Conservation (phyloP, 2,329 filamentous ascomycete genomes). For the Arthrobotrys pseudoclavata region DNA sequence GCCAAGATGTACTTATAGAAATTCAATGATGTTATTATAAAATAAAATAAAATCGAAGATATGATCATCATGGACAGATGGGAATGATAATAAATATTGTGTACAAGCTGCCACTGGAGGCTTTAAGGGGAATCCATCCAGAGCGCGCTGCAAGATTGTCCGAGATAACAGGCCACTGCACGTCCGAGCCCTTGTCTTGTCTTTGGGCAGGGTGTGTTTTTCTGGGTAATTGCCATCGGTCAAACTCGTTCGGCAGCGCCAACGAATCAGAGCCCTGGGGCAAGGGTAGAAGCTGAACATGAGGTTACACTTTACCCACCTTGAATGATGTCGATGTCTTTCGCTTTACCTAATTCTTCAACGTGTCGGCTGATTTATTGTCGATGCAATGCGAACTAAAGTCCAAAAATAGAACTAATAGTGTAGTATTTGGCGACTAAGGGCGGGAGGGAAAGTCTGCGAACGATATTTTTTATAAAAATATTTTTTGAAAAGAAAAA, state of each 20-base stretch:
- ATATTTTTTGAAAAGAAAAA: slow-evolving; percentile 25
- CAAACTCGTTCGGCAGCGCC: slow-evolving; percentile 25
- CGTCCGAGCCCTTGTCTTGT: slow-evolving; percentile 3
- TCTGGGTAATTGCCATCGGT: slow-evolving; percentile 17
- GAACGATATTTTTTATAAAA: slow-evolving; percentile 18
- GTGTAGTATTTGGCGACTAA: slow-evolving; percentile 41
- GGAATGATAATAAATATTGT: slow-evolving; percentile 23
- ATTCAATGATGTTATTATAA: slow-evolving; percentile 18
- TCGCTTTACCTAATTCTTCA: slow-evolving; percentile 49
- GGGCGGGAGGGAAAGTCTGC: slow-evolving; percentile 27
- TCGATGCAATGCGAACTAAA: slow-evolving; percentile 28
- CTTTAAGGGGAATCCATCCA: slow-evolving; percentile 4
- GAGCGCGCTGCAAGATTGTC: slow-evolving; percentile 26
- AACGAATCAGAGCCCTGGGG: slow-evolving; percentile 43
- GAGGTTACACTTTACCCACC: slow-evolving; percentile 58
- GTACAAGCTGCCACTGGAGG: not conserved
- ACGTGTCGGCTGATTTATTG: slow-evolving; percentile 41
- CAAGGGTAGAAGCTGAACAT: slow-evolving; percentile 37
- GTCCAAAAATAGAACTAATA: slow-evolving; percentile 46
- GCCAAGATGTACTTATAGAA: slow-evolving; percentile 33
- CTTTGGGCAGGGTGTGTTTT: not conserved
- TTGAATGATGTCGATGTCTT: slow-evolving; percentile 35
- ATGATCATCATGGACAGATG: slow-evolving; percentile 4
- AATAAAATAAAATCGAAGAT: not conserved
- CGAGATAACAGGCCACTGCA: slow-evolving; percentile 18